Conservation (phyloP, 2,329 filamentous ascomycete genomes). For the Tolypocladium inflatum region DNA sequence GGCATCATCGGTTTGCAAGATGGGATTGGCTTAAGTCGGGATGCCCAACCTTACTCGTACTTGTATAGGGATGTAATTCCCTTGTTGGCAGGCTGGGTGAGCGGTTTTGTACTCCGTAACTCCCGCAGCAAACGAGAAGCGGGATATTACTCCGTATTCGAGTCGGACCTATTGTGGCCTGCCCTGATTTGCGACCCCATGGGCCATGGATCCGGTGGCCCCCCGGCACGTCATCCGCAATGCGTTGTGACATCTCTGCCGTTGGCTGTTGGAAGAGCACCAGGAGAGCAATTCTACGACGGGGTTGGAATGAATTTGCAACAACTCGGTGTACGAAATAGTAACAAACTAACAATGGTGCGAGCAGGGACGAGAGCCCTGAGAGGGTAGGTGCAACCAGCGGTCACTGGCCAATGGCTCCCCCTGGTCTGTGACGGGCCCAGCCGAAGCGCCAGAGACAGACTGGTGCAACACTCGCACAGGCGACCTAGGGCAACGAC, state of each 20-base stretch:
- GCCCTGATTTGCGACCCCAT: not conserved
- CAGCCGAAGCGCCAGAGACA: not conserved
- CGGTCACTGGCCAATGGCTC: not conserved
- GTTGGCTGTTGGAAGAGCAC: not conserved
- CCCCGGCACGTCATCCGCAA: not conserved
- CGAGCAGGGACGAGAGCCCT: not conserved
- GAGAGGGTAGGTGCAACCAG: not conserved
- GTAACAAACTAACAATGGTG: not conserved
- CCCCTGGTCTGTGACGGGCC: not conserved
- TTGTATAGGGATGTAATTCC: not conserved
- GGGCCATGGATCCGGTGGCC: not conserved
- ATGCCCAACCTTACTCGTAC: too few relatives aligned
- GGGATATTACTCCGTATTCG: not conserved
- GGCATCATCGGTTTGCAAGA: not conserved
- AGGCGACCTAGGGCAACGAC: not conserved
- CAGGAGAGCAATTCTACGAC: not conserved
- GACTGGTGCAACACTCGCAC: not conserved
- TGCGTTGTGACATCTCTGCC: not conserved
- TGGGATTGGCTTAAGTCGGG: not conserved
- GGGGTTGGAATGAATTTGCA: not conserved
- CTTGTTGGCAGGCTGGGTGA: not conserved
- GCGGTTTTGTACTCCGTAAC: not conserved
- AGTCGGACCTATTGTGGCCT: not conserved
- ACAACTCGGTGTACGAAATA: not conserved
- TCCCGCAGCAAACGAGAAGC: not conserved